Evolutionary conservation across 306 rosid species (phyloP).

Genomic region (Vachellia collinsii): DNA sequence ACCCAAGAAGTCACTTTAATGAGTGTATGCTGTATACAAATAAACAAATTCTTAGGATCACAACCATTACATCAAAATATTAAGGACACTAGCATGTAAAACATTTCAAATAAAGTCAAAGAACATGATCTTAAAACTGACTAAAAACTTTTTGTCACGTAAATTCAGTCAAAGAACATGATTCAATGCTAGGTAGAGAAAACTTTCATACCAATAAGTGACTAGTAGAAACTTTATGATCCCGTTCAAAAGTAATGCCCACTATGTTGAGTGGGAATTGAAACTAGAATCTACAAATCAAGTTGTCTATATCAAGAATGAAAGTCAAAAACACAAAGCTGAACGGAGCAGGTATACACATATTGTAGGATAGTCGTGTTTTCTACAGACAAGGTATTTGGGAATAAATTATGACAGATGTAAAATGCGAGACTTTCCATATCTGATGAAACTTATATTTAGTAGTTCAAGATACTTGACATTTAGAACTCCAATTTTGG

Average conservation of each 20-base stretch:
- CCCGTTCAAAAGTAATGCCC: background rate
- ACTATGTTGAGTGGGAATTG: background rate
- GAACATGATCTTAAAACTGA: too few relatives aligned
- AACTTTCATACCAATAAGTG: too few relatives aligned
- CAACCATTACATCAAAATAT: too few relatives aligned
- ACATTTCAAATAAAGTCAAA: too few relatives aligned
- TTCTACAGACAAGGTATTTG: background rate
- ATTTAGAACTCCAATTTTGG: background rate
- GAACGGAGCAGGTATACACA: background rate
- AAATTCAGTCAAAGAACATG: too few relatives aligned
- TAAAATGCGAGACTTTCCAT: background rate
- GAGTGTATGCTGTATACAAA: background rate
- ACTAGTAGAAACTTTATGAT: background rate
- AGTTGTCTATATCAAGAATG: background rate
- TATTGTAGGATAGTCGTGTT: background rate
- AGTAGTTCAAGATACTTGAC: background rate
- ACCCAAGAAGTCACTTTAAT: conserved; percentile 16
- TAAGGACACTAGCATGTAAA: too few relatives aligned
- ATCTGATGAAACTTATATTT: background rate
- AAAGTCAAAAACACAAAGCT: background rate
- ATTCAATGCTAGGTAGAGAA: too few relatives aligned
- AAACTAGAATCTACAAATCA: background rate
- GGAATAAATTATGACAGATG: background rate
- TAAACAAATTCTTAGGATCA: background rate
- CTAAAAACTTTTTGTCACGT: too few relatives aligned